These are phyloP conservation scores for Teratosphaeria viscida DNA, from an alignment of 2,329 filamentous ascomycete species.

Conservation along the genomic window DNA sequence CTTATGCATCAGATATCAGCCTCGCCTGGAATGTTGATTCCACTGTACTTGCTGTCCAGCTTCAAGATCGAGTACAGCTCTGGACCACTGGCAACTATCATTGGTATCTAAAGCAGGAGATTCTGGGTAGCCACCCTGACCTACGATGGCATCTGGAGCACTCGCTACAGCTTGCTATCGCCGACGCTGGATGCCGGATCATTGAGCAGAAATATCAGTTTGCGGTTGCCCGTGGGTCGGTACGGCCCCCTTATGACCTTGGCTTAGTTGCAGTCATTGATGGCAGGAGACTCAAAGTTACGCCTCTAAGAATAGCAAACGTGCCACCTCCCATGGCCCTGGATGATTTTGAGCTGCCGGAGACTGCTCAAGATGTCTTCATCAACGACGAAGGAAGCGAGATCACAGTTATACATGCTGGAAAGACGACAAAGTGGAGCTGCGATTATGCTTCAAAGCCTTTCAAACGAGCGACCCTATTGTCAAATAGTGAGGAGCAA, in stretches of 20 bases:
- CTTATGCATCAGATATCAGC: constrained; percentile 48
- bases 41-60: constrained; percentile 72
- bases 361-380: constrained; percentile 61
- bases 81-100: constrained; percentile 98
- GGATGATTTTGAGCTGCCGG: constrained; percentile 55
- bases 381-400: constrained; percentile 55
- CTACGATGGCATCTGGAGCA: constrained; percentile 74
- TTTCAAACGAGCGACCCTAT: constrained; percentile 25
- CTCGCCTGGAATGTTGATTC: constrained; percentile 90
- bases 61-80: constrained; percentile 67
- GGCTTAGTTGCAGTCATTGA: constrained; percentile 65
- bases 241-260: constrained; percentile 60
- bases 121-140: constrained; percentile 32
- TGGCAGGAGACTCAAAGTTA: constrained; percentile 69
- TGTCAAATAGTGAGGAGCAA: constrained; percentile 10
- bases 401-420: constrained; percentile 62
- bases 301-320: constrained; percentile 72
- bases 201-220: constrained; percentile 54
- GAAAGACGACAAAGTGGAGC: constrained; percentile 56
- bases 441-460: constrained; percentile 54
- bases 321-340: constrained; percentile 89
- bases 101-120: constrained; percentile 93
- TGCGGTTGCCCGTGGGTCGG: constrained; percentile 56
- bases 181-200: background rate
- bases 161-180: constrained; percentile 52